These are phyloP conservation scores for Monilinia aucupariae DNA, from an alignment of 2,329 filamentous ascomycete species.

Conservation along the genomic window DNA sequence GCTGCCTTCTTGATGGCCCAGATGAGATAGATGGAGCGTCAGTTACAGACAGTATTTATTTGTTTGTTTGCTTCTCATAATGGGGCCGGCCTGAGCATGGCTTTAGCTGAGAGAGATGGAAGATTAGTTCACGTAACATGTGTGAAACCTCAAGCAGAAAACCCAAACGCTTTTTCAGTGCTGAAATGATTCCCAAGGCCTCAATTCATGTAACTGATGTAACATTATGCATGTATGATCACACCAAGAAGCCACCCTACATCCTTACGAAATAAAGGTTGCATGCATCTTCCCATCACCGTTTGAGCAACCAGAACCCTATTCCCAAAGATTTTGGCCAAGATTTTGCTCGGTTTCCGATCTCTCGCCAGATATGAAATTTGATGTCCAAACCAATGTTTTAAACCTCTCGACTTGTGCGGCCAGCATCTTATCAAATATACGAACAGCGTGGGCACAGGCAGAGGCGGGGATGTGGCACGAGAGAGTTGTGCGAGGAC, in stretches of 20 bases:
- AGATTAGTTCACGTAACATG: not conserved
- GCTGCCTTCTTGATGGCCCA: too few species aligned
- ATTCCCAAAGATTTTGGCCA: too few species aligned
- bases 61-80: too few species aligned
- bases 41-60: not conserved
- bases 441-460: conserved; percentile 60
- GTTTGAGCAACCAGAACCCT: too few species aligned
- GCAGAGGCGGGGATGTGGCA: conserved; percentile 66
- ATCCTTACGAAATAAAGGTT: too few species aligned
- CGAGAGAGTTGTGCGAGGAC: conserved; percentile 65
- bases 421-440: too few species aligned
- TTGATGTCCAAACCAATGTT: not conserved
- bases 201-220: too few species aligned
- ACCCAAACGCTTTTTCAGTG: not conserved
- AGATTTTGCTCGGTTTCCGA: too few species aligned
- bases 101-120: not conserved
- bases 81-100: too few species aligned
- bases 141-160: not conserved
- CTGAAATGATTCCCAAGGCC: not conserved
- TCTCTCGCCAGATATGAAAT: not conserved
- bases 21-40: not conserved
- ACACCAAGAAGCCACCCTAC: not conserved
- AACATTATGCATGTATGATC: too few species aligned
- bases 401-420: too few species aligned
- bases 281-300: not conserved